Evolutionary conservation across 257 asterid species (phyloP).

Genomic region (Henckelia pumila): DNA sequence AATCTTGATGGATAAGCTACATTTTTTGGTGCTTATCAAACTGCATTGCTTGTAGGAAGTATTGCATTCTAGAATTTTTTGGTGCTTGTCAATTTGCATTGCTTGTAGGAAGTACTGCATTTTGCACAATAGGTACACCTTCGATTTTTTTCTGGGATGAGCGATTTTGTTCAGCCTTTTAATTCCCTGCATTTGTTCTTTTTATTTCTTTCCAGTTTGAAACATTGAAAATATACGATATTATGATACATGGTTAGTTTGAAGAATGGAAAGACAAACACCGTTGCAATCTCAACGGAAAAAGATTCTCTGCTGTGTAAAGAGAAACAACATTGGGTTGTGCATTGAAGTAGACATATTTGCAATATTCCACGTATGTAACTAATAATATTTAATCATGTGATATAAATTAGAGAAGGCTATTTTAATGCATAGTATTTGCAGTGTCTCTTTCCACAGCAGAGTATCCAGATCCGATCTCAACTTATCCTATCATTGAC

Average conservation of each 20-base stretch:
- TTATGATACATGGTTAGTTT: too few species aligned
- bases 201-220: not conserved
- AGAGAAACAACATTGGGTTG: too few species aligned
- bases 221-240: not conserved
- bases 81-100: constrained; percentile 33
- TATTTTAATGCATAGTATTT: too few species aligned
- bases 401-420: too few species aligned
- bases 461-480: too few species aligned
- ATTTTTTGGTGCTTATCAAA: constrained; percentile 34
- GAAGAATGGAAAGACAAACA: not conserved
- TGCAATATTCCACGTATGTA: too few species aligned
- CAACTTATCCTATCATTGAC: too few species aligned
- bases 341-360: too few species aligned
- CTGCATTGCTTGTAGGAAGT: constrained; percentile 18
- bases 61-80: constrained; percentile 22
- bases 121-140: not conserved
- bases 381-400: too few species aligned
- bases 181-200: not conserved
- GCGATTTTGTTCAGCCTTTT: not conserved
- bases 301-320: too few species aligned
- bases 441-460: too few species aligned
- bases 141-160: not conserved
- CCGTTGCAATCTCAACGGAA: too few species aligned
- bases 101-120: constrained; percentile 10
- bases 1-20: constrained; percentile 29